Conservation (phyloP, 208 protist genomes). For the Leishmania major region DNA sequence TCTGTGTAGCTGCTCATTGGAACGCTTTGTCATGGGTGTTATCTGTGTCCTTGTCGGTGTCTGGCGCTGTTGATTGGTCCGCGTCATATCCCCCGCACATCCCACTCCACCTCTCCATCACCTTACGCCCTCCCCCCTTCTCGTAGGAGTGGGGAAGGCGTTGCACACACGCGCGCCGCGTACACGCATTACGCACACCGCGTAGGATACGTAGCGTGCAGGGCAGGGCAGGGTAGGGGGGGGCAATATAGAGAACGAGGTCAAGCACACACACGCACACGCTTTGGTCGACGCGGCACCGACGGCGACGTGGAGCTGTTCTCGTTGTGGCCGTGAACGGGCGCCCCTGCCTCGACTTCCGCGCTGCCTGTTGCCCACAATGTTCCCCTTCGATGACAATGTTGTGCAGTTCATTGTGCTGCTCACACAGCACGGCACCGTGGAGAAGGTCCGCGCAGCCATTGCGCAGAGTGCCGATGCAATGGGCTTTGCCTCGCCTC, state of each 20-base stretch:
- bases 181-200: neutral
- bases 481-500: constrained; percentile 23
- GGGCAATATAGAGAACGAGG: too few relatives aligned
- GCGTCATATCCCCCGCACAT: neutral
- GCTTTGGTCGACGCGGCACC: neutral
- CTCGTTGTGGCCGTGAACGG: too few relatives aligned
- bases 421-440: constrained; percentile 56
- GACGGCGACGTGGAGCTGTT: neutral
- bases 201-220: neutral
- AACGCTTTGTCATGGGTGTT: too few relatives aligned
- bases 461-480: constrained; percentile 36
- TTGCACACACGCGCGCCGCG: neutral
- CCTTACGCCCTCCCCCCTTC: neutral
- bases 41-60: neutral
- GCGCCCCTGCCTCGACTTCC: neutral
- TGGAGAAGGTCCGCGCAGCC: constrained; percentile 56
- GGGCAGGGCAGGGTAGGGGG: too few relatives aligned
- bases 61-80: neutral
- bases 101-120: too few relatives aligned
- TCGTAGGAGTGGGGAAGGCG: too few relatives aligned
- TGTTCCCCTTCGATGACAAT: constrained; percentile 46
- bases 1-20: too few relatives aligned
- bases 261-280: neutral
- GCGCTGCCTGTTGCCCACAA: neutral
- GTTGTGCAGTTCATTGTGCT: constrained; percentile 58